Evolutionary conservation across 495 filamentous ascomycete species (phyloP), one percentile per base, ranked within the genome.

Genomic region (Aspergillus funiculosus): DNA sequence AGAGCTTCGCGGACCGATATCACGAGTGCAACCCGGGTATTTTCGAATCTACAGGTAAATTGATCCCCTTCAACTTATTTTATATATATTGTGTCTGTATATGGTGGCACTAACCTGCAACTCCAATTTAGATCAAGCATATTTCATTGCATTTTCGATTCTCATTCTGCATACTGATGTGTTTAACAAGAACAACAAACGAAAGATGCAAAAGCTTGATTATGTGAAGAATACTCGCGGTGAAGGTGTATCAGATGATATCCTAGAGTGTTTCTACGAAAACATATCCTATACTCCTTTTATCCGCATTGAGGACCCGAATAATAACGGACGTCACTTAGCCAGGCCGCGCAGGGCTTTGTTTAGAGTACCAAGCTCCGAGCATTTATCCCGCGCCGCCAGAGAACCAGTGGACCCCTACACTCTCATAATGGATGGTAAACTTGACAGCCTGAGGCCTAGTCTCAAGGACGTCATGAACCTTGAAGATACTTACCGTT

Each of bases 161-260:
- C 71, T 99, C 29, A 95, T 99, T 51, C 72, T 99, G 13, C 92
- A 99, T 55, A 96, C 92, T 0, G 92, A 99, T 60, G 87, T 94
- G 8, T 96, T 96, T 79, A 99, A 99, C 73, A 95, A 91, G 63
- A 97, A 96, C 72, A 97, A 97, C 63, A 97, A 95, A 67, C 80
- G 90, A 56, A 99, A 97, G 65, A 99, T 99, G 92, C 89, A 95
- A 60, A 94, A 94, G 54, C 73, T 74, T 0, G 92, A 97, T 48
- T 99, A 99, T 62, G 76, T 95, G 41, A 97, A 94, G 64, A 97
- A 96, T 61, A 92, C 89, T 10, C 78, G 81, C 6, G 86, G 85
- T 1, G 88, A 95, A 59, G 89, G 89, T 10, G 85, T 97, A 17
- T 83, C 85, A 20, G 89, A 92, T 43, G 92, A 96, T 42, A 87